Base-by-base conservation (phyloP, 176 grass and related monocot species). In the Rhynchospora tenuis region DNA sequence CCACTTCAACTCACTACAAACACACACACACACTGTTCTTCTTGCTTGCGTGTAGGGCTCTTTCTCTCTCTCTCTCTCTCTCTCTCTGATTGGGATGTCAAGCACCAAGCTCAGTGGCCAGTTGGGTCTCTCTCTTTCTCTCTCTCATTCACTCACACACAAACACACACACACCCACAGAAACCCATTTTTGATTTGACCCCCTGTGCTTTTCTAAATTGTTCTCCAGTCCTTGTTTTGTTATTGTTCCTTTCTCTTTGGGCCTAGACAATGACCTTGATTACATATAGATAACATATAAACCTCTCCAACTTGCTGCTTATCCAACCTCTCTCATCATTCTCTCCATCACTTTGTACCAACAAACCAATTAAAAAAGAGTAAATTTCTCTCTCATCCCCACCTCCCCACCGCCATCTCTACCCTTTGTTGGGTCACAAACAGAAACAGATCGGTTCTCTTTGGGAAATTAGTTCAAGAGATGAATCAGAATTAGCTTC, bases 281-380 rank as follows among this genome's bases (percentile, higher is more conserved):
- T 4, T 51, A 66, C 28, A 27, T 64, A 52, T 64, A 52, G 38
- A 82, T 82, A 82, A 65, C 63, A 82, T 63, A 82, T 43, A 82
- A 82, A 82, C 61, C 80, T 62, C 38, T 67, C 61, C 80, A 82
- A 74, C 79, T 82, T 82, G 76, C 23, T 79, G 33, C 58, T 82
- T 82, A 60, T 82, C 91, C 86, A 90, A 50, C 62, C 84, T 27
- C 59, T 27, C 73, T 51, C 83, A 47, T 23, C 20, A 79, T 82
- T 80, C 85, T 57, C 29, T 72, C 38, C 51, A 65, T 31, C 77
- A 63, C 78, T 81, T 81, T 65, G 63, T 44, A 52, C 80, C 80
- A 82, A 82, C 80, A 67, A 82, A 68, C 60, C 61, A n/a, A 82
- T 82, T 81, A 63, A 22, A 81, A 63, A 23, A 81, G 0, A 28